Conservation (phyloP, 208 protist genomes). For the Trichomonas vaginalis region DNA sequence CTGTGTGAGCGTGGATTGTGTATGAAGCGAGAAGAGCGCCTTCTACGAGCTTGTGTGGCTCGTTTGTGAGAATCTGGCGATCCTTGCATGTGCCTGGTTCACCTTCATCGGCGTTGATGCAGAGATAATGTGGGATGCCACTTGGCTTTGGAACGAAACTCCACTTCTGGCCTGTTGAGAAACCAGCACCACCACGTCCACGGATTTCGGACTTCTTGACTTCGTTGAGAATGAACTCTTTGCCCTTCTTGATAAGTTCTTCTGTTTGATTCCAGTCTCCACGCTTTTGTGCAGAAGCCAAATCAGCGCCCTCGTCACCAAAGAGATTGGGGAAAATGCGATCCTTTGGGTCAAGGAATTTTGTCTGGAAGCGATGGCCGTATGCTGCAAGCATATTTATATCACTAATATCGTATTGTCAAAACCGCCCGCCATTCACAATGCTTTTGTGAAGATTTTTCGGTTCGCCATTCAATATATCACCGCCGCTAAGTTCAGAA, state of each 20-base stretch:
- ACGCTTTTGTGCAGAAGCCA: conserved; percentile 69
- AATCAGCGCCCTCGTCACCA: conserved; percentile 65
- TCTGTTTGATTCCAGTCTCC: conserved; percentile 94
- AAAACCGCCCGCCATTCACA: not conserved
- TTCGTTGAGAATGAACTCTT: conserved; percentile 86
- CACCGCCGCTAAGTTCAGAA: no score
- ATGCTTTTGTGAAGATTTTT: not conserved
- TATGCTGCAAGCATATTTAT: not conserved
- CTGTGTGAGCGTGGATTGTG: conserved; percentile 72
- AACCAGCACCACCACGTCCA: conserved; percentile 87
- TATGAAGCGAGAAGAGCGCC: conserved; percentile 83
- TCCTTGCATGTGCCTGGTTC: conserved; percentile 98
- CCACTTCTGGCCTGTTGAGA: conserved; percentile 94
- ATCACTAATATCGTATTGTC: not conserved
- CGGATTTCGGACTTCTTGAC: conserved; percentile 76
- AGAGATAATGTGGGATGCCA: conserved; percentile 74
- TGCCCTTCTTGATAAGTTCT: conserved; percentile 76
- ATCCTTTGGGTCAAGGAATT: conserved; percentile 47
- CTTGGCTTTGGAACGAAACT: conserved; percentile 83
- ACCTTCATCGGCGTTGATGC: conserved; percentile 95
- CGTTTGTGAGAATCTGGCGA: conserved; percentile 92
- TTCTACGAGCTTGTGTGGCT: conserved; percentile 95
- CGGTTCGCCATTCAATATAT: no score
- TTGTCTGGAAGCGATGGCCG: not conserved
- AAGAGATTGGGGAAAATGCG: conserved; percentile 96